phyloP scores from a whole-genome alignment of 768 basidiomycete genomes.

The Omphalotus guepiniiformis region DNA sequence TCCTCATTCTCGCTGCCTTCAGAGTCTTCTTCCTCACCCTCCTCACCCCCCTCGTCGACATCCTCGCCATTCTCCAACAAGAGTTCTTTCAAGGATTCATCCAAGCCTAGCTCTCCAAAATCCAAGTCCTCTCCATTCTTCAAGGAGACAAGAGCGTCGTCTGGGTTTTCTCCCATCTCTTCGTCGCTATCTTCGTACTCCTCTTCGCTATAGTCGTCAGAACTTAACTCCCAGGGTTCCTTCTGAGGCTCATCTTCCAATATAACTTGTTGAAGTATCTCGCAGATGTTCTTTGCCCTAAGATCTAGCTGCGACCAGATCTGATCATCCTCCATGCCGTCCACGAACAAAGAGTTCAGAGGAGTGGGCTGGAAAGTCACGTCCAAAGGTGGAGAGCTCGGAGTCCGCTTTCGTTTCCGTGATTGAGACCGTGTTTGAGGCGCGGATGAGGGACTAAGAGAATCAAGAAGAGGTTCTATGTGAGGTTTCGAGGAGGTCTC shows the following conservation, averaged over 20 bases:
- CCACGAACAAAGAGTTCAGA: constrained; percentile 65
- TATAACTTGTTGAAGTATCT: constrained; percentile 54
- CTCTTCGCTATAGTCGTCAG: constrained; percentile 24
- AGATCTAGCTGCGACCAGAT: constrained; percentile 95
- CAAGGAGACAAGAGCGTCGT: constrained; percentile 25
- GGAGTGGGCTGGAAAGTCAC: constrained; percentile 57
- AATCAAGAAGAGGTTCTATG: constrained; percentile 61
- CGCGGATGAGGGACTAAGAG: constrained; percentile 61
- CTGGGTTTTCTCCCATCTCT: constrained; percentile 21
- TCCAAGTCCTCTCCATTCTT: constrained; percentile 29
- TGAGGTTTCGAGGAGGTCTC: constrained; percentile 63
- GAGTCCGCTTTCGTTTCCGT: constrained; percentile 40
- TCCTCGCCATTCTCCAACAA: constrained; percentile 20
- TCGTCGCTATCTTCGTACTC: constrained; percentile 28
- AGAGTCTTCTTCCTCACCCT: constrained; percentile 28
- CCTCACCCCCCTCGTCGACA: constrained; percentile 23
- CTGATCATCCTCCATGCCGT: constrained; percentile 81
- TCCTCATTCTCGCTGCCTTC: constrained; percentile 22
- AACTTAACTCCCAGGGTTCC: constrained; percentile 25
- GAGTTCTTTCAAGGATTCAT: constrained; percentile 26
- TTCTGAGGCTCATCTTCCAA: constrained; percentile 47
- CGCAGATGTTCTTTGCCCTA: constrained; percentile 63
- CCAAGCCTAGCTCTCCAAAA: constrained; percentile 26
- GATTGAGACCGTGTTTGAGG: constrained; percentile 74
- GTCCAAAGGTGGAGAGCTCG: constrained; percentile 26